A percentile compares a stretch with the other conserved stretches of the same genome.
These are phyloP conservation scores for Helotiales sp. DNA, from an alignment of 2,329 filamentous ascomycete species.

Conservation along the genomic window DNA sequence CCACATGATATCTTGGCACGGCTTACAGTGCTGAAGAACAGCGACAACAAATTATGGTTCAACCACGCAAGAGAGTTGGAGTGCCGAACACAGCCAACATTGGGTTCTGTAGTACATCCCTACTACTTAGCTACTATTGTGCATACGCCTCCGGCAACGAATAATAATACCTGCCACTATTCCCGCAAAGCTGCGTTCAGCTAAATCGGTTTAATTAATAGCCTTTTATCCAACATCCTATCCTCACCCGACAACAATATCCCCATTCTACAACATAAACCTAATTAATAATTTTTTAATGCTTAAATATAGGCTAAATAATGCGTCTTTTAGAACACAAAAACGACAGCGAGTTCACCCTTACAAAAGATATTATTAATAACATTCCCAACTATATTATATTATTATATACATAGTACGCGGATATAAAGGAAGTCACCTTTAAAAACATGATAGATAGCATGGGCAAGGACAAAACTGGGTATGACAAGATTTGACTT, in stretches of 20 bases:
- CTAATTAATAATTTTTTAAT: background rate
- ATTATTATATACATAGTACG: conserved; percentile 16
- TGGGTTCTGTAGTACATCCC: background rate
- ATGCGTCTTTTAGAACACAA: conserved; percentile 16
- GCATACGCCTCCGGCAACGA: too few relatives aligned
- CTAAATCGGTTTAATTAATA: background rate
- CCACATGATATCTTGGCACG: background rate
- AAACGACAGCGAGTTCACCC: conserved; percentile 19
- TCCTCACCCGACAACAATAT: background rate
- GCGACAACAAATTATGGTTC: background rate
- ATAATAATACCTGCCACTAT: background rate
- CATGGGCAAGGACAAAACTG: conserved; percentile 19
- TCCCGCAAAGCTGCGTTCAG: background rate
- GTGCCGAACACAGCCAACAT: background rate
- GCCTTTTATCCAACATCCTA: background rate
- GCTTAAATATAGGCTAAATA: background rate
- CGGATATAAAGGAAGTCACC: conserved; percentile 15
- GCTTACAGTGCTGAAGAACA: background rate
- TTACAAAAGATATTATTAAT: conserved; percentile 15
- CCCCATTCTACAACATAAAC: background rate
- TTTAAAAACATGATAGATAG: too few relatives aligned
- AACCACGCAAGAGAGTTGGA: background rate
- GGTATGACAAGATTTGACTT: conserved; percentile 10
- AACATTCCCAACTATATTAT: conserved; percentile 19
- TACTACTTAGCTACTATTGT: too few relatives aligned